Base-by-base conservation (phyloP, 768 basidiomycete species). In the Amylocystis lapponica region DNA sequence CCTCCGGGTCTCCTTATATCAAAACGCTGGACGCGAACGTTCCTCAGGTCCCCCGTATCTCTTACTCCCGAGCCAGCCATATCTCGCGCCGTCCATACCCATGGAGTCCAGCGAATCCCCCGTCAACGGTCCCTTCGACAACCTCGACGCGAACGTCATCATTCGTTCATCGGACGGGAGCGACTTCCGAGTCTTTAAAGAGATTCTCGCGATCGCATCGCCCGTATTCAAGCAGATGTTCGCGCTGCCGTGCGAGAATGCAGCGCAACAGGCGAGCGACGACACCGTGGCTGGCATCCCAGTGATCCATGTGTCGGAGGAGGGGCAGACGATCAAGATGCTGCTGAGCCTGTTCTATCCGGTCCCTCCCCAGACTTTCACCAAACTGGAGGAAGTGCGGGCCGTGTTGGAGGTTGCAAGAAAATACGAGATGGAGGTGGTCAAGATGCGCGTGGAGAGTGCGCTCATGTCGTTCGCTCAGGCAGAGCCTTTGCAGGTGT, bases 131-230 rank as follows among this genome's bases (percentile, higher is more conserved):
- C 59, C 62, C 22, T 68, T 74, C 60, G 56, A 71, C 48, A 62
- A 66, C 35, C 54, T 38, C 19, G 63, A 67, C 20, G 69, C 68
- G 8, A 71, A 75, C 47, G 52, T 73, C 42, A 60, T 70, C 34
- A 56, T 76, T 27, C 64, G 65, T 27, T 66, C 71, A 7, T 52
- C 60, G 2, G 72, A 77, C 42, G 65, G 62, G 8, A 62, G 66
- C 2, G 50, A 62, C 8, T 76, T 77, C 51, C 68, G 65, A 26
- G 60, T 76, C 27, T 66, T 70, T 52, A 68, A 64, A 34, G 46
- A 68, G 33, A 64, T 70, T 27, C 50, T 78, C 27, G 61, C 63
- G 27, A 66, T 58, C 45, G 66, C 69, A 4, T 75, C 70, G 11
- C 52, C 67, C 2, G 58, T 75, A 14, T 65, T 75, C 47, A 51